Evolutionary conservation across 2,329 filamentous ascomycete species (phyloP).

Genomic region (Pseudocercospora macadamiae): DNA sequence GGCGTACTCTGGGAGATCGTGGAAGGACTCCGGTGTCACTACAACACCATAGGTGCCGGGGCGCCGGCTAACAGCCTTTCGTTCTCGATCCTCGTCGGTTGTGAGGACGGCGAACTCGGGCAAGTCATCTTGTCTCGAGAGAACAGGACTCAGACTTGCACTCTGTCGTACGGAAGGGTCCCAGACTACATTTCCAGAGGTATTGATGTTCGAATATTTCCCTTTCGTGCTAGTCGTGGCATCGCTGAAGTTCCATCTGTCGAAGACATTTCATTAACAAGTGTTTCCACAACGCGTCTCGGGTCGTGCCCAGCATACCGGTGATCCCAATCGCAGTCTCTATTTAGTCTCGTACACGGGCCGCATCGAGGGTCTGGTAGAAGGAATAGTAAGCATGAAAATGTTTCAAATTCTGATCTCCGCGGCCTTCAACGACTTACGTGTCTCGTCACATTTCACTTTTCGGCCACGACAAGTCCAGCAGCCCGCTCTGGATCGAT

Average conservation of each 20-base stretch:
- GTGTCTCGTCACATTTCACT: constrained; percentile 39
- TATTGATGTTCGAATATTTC: constrained; percentile 49
- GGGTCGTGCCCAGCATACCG: background rate
- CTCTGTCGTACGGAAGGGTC: constrained; percentile 41
- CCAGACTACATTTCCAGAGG: constrained; percentile 58
- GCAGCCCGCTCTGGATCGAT: constrained; percentile 58
- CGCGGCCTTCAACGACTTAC: constrained; percentile 7
- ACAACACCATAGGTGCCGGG: constrained; percentile 62
- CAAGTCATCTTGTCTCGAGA: constrained; percentile 46
- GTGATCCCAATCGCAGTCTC: constrained; percentile 61
- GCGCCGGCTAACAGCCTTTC: constrained; percentile 54
- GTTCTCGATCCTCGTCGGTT: constrained; percentile 61
- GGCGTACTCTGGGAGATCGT: constrained; percentile 55
- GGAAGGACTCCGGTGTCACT: constrained; percentile 58
- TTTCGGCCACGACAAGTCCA: constrained; percentile 47
- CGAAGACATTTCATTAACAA: background rate
- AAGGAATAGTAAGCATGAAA: constrained; percentile 10
- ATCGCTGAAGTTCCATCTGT: constrained; percentile 48
- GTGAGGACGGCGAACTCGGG: constrained; percentile 58
- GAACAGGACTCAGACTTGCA: constrained; percentile 10
- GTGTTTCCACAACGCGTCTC: background rate
- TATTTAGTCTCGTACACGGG: constrained; percentile 60
- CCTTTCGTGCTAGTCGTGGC: constrained; percentile 37
- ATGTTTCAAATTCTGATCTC: background rate
- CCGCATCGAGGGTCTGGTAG: constrained; percentile 25